phyloP scores from a whole-genome alignment of 345 rosid species.

The Pelargonium nanum region DNA sequence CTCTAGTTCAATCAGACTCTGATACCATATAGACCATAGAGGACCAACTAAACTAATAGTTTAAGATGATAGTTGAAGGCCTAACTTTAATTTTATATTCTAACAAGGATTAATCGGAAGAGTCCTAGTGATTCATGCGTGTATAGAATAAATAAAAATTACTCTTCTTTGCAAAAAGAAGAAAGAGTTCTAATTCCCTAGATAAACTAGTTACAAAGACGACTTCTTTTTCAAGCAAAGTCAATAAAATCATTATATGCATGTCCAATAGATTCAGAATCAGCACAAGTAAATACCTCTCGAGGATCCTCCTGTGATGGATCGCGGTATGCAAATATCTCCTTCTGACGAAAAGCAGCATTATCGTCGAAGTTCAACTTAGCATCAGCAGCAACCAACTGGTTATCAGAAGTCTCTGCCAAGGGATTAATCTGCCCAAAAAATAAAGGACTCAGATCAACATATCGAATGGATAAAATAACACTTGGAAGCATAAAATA shows the following conservation, averaged over 20 bases:
- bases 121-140: too few species aligned
- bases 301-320: constrained; percentile 97
- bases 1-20: too few species aligned
- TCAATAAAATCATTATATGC: neutral
- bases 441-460: constrained; percentile 3
- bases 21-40: too few species aligned
- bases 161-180: neutral
- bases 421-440: constrained; percentile 82
- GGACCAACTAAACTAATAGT: too few species aligned
- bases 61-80: too few species aligned
- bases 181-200: constrained; percentile 5
- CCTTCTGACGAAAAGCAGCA: constrained; percentile 90
- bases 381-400: constrained; percentile 98
- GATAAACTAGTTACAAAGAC: neutral
- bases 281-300: constrained; percentile 49
- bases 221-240: neutral
- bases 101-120: too few species aligned
- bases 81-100: too few species aligned
- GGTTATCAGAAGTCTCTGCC: constrained; percentile 77
- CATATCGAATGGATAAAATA: constrained; percentile 5
- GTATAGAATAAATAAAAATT: neutral
- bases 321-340: constrained; percentile 70
- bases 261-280: neutral
- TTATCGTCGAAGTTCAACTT: constrained; percentile 97
- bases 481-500: constrained; percentile 3